phyloP scores from a whole-genome alignment of 345 rosid species.

The Salix arbutifolia region DNA sequence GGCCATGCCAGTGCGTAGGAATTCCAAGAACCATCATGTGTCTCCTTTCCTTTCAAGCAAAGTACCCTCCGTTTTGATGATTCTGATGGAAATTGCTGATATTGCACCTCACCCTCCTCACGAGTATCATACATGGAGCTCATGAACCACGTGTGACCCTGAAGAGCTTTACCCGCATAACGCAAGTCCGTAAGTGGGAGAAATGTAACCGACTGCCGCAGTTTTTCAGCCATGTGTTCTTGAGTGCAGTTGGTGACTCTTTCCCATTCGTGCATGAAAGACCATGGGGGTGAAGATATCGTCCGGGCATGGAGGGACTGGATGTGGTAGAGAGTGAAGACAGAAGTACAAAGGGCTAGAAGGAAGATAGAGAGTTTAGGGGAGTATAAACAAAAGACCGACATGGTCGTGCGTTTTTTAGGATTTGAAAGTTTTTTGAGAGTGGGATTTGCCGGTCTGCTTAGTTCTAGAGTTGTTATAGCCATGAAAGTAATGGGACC shows the following conservation, averaged over 20 bases:
- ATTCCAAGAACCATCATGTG: conserved; percentile 71
- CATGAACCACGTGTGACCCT: conserved; percentile 80
- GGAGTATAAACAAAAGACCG: conserved; percentile 12
- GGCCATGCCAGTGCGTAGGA: conserved; percentile 68
- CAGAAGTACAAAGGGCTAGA: conserved; percentile 18
- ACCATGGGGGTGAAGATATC: conserved; percentile 21
- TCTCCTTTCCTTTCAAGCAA: conserved; percentile 58
- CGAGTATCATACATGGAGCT: conserved; percentile 59
- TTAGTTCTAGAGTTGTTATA: conserved; percentile 1
- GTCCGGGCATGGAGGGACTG: conserved; percentile 19
- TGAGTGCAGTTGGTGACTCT: conserved; percentile 13
- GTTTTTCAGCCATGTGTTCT: conserved; percentile 29
- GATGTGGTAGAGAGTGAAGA: conserved; percentile 38
- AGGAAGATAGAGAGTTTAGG: conserved; percentile 26
- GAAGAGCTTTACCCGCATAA: conserved; percentile 37
- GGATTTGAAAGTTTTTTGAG: neutral
- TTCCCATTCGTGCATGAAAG: conserved; percentile 19
- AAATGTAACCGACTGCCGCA: conserved; percentile 49
- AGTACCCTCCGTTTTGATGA: conserved; percentile 49
- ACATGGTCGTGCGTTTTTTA: conserved; percentile 1
- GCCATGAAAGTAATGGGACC: conserved; percentile 1
- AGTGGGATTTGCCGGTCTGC: neutral
- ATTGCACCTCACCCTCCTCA: conserved; percentile 59
- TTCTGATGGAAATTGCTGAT: conserved; percentile 60
- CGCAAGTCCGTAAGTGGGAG: conserved; percentile 66